phyloP scores from a whole-genome alignment of 768 basidiomycete species.

The Russula sp. region DNA sequence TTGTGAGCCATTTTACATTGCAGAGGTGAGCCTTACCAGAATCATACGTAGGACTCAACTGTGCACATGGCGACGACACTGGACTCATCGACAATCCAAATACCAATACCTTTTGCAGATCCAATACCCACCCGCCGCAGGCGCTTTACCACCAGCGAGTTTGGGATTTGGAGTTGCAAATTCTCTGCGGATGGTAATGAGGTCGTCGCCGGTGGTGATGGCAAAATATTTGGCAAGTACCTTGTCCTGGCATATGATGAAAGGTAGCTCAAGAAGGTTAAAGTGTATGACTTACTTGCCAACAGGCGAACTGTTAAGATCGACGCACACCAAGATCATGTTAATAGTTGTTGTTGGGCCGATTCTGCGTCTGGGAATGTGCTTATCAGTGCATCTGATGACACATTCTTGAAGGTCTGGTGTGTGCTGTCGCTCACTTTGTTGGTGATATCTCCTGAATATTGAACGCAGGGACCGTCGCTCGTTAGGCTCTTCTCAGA shows the following conservation, averaged over 20 bases:
- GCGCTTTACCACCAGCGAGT: conserved; percentile 36
- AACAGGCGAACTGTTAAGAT: conserved; percentile 78
- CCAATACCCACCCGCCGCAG: conserved; percentile 19
- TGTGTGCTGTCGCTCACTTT: conserved; percentile 29
- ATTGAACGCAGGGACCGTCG: conserved; percentile 40
- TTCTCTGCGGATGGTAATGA: conserved; percentile 97
- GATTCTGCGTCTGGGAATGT: conserved; percentile 90
- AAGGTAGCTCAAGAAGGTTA: not conserved
- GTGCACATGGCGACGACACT: conserved; percentile 69
- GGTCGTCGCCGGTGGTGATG: conserved; percentile 86
- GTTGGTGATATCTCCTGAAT: not conserved
- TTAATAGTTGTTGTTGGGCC: conserved; percentile 96
- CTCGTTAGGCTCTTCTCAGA: conserved; percentile 41
- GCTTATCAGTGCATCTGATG: conserved; percentile 91
- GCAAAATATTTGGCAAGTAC: conserved; percentile 61
- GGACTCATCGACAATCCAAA: conserved; percentile 53
- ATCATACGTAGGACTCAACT: conserved; percentile 47
- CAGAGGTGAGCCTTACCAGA: conserved; percentile 5
- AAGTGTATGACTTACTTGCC: conserved; percentile 88
- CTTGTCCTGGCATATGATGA: not conserved
- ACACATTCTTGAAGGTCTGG: conserved; percentile 94
- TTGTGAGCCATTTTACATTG: conserved; percentile 40
- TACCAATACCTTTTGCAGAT: conserved; percentile 46
- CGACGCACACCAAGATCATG: conserved; percentile 79
- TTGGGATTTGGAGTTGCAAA: conserved; percentile 87